Evolutionary conservation across 441 rosid genomes (phyloP).

Genomic region (Pelargonium fulgidum): DNA sequence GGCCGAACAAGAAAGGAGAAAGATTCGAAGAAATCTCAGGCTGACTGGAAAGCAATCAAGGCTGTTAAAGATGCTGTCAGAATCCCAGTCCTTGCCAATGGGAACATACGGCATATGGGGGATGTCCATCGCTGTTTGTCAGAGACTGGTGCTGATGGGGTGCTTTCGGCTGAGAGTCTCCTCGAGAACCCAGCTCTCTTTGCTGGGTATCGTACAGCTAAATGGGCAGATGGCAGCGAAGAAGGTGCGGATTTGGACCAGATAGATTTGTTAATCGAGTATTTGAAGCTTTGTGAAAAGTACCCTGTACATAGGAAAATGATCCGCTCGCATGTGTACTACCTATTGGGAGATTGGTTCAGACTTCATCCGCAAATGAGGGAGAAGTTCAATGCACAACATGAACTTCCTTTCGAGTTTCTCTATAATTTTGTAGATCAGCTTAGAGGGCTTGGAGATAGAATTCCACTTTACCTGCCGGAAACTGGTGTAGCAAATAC

Average conservation of each 20-base stretch:
- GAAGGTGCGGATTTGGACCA: slow-evolving; percentile 62
- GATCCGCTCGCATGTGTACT: slow-evolving; percentile 78
- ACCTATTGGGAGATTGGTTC: slow-evolving; percentile 86
- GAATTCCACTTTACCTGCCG: slow-evolving; percentile 64
- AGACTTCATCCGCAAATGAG: slow-evolving; percentile 64
- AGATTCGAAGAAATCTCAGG: slow-evolving; percentile 67
- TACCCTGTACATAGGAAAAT: slow-evolving; percentile 89
- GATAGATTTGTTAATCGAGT: slow-evolving; percentile 60
- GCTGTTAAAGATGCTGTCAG: slow-evolving; percentile 56
- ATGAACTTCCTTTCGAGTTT: slow-evolving; percentile 67
- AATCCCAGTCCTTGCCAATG: slow-evolving; percentile 85
- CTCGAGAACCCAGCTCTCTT: slow-evolving; percentile 90
- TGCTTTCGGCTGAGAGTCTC: slow-evolving; percentile 87
- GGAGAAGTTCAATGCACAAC: slow-evolving; percentile 62
- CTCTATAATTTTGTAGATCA: slow-evolving; percentile 53
- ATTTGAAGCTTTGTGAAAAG: slow-evolving; percentile 70
- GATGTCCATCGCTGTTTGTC: slow-evolving; percentile 56
- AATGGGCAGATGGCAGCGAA: slow-evolving; percentile 43
- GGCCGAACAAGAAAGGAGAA: slow-evolving; percentile 82
- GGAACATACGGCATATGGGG: slow-evolving; percentile 72
- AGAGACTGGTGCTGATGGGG: slow-evolving; percentile 77
- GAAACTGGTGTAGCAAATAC: slow-evolving; percentile 13
- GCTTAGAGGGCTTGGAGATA: slow-evolving; percentile 50
- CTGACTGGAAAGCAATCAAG: slow-evolving; percentile 67
- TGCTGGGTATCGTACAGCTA: slow-evolving; percentile 65